Base-by-base conservation (phyloP, 805 yeast genomes). In the Wickerhamomyces chaumierensis region DNA sequence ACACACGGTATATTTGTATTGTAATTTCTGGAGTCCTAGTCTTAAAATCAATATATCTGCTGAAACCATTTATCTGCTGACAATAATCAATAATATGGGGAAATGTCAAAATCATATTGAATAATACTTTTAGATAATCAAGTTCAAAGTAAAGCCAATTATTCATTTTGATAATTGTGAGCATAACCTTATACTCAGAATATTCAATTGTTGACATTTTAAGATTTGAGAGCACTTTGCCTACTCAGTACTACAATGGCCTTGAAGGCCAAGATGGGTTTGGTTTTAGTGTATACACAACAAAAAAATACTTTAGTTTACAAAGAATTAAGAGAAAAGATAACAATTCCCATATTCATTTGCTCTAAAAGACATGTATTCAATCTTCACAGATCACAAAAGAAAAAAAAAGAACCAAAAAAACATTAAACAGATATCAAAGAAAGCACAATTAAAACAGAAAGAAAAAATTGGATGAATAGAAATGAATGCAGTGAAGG, bases 401-500 rank as follows among this genome's bases (percentile, higher is more conserved):
- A 7, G 4, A 25, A 11, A 13, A 25, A 25, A 25, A 25, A 25
- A 35, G 23, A 27, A 31, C 17, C 12, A 23, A 18, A 28, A 28
- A 13, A 35, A 13, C 14, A 5, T 18, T 7, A 14, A 18, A 11
- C 20, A 18, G 4, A 18, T 8, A 25, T 25, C 29, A 21, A 9
- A 25, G 12, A 25, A 25, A 25, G n/a, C 5, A 25, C 14, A 25
- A 25, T 11, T 25, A 11, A 25, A 25, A 25, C n/a, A 31, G 18
- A 40, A 37, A 35, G 18, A 27, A 31, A 31, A 19, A 40, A n/a
- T n/a, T n/a, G n/a, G n/a, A n/a, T n/a, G 17, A 18, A 27, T 20
- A 21, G 9, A 13, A 25, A 25, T 9, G n/a, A 25, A 25, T 11
- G 29, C 7, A 13, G 12, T 9, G 29, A 25, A 8, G 9, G 12